Base-by-base conservation (phyloP, 768 basidiomycete species). In the Kwoniella pini region DNA sequence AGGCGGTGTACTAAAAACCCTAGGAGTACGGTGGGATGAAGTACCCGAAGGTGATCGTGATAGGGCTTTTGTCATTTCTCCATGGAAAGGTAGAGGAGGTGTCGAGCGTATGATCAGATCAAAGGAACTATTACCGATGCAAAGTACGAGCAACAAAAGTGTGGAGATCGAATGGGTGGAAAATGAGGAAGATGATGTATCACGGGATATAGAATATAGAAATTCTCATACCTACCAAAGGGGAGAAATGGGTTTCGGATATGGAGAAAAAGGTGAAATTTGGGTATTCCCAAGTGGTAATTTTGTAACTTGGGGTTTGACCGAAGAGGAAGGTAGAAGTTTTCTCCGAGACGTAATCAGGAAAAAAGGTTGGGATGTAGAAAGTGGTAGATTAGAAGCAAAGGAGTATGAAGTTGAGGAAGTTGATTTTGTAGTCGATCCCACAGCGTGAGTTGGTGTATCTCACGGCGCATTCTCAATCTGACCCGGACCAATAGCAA, bases 391-490 rank as follows among this genome's bases (percentile, higher is more conserved):
- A 2, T 80, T 93, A 54, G 81, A 76, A 26, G 87, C 87, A 53
- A 81, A 84, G 17, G 92, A 93, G 80, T 69, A 76, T 40, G 74
- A 78, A 45, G 88, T 88, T 12, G 92, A 93, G 71, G 92, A 93
- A 69, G 82, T 96, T 50, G 93, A 96, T 74, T 95, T 93, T 78
- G 90, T 93, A 12, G 86, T 88, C 26, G 93, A 96, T 78, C 89
- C 90, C 36, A 87, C 82, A 54, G 91, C 94, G 92, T 95, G 80
- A 74, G 85, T n/a, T n/a, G n/a, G n/a, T n/a, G n/a, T n/a, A n/a
- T n/a, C n/a, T n/a, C n/a, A n/a, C n/a, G n/a, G n/a, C n/a, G n/a
- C n/a, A n/a, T n/a, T n/a, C n/a, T n/a, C n/a, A n/a, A n/a, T n/a
- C n/a, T n/a, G n/a, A n/a, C n/a, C n/a, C n/a, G n/a, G n/a, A n/a